These are phyloP conservation scores for Candolleomyces efflorescens DNA, from an alignment of 768 basidiomycete species.

Conservation along the genomic window DNA sequence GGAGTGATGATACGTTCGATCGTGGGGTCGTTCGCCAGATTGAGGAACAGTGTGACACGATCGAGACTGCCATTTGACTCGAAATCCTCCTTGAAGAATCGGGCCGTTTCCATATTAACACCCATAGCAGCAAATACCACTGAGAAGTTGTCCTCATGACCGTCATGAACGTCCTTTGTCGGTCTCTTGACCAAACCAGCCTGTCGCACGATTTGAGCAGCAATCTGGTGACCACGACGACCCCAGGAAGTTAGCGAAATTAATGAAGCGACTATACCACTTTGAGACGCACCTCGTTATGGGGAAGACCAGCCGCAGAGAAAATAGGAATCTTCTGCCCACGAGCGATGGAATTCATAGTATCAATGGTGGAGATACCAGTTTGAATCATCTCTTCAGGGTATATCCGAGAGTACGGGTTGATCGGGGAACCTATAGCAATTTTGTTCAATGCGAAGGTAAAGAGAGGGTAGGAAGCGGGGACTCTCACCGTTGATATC, in stretches of 20 bases:
- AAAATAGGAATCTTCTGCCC: slow-evolving; percentile 99
- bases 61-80: slow-evolving; percentile 98
- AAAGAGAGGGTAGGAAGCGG: slow-evolving; percentile 2
- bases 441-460: neutral
- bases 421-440: slow-evolving; percentile 86
- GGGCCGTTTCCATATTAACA: slow-evolving; percentile 99
- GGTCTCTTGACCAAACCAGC: slow-evolving; percentile 96
- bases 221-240: slow-evolving; percentile 57
- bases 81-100: slow-evolving; percentile 99
- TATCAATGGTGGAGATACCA: slow-evolving; percentile 97
- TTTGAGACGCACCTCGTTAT: slow-evolving; percentile 76
- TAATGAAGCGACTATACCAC: neutral
- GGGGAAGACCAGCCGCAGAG: slow-evolving; percentile 96
- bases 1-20: slow-evolving; percentile 99
- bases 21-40: slow-evolving; percentile 97
- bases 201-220: slow-evolving; percentile 99
- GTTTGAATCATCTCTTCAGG: slow-evolving; percentile 99
- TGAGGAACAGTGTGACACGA: slow-evolving; percentile 96
- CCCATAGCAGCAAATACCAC: slow-evolving; percentile 99
- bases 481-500: slow-evolving; percentile 88
- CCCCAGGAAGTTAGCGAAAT: neutral
- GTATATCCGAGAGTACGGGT: slow-evolving; percentile 97
- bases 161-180: slow-evolving; percentile 96
- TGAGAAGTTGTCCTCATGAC: slow-evolving; percentile 99
- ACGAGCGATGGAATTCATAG: slow-evolving; percentile 98